Evolutionary conservation across 2,329 filamentous ascomycete genomes (phyloP), one percentile per base, ranked within the genome.

Genomic region (Fusarium bactridioides): DNA sequence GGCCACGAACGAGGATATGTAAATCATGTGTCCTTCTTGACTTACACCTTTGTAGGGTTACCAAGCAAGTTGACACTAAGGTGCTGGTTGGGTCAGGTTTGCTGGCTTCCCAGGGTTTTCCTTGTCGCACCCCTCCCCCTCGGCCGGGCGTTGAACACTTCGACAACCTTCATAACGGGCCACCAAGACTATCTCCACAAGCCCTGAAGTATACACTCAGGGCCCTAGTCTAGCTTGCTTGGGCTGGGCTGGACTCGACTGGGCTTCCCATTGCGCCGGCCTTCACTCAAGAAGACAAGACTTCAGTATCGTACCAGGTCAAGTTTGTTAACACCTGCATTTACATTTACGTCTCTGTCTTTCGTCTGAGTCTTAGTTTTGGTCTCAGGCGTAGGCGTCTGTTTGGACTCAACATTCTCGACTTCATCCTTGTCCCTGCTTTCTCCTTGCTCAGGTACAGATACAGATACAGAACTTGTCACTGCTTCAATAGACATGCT

Each of bases 1-100:
- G 69, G 48, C 47, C 54, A 53, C 62, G 68, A 72, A 74, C 25
- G 48, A 55, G 47, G 67, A 70, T 68, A 62, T 57, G 56, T 65
- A 59, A 71, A 68, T 76, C 74, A 76, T 70, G 72, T 74, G 67
- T 64, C 48, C 70, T 72, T 74, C 61, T 62, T 66, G 59, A 64
- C 67, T 69, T 56, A 67, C 64, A 67, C 70, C 58, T 59, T 69
- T 61, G 74, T 74, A 76, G 68, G 70, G 74, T 75, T 75, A 68
- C 70, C 61, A 72, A 70, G 68, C 63, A 70, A 67, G 65, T 72
- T 68, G 66, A 64, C 70, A 76, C 74, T 76, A 76, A 73, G 53
- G 29, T 65, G 64, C 47, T 59, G 59, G 64, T 71, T 73, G 68
- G 65, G 56, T 63, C 55, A 63, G 65, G 61, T 70, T 72, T 70